A percentile compares a stretch with the other conserved stretches of the same genome.
phyloP scores from a whole-genome alignment of 2,329 filamentous ascomycete species.

The Aspergillus neotritici region DNA sequence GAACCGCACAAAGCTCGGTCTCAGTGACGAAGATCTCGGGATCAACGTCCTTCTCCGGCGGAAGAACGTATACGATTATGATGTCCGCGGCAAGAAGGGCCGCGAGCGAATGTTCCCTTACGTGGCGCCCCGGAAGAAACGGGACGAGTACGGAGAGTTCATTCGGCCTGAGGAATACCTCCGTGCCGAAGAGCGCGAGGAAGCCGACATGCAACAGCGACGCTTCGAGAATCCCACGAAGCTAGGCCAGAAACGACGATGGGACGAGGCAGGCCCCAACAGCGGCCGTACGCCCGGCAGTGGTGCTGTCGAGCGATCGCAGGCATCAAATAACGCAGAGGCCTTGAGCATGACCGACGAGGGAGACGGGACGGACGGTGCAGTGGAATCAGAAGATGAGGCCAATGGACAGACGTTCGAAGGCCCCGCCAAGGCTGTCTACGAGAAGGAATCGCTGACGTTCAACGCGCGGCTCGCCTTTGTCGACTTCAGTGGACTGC shows the following conservation, averaged over 20 bases:
- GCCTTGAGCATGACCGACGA: constrained; percentile 42
- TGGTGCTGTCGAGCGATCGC: constrained; percentile 25
- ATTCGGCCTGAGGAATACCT: constrained; percentile 93
- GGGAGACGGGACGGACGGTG: constrained; percentile 56
- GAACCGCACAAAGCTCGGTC: constrained; percentile 74
- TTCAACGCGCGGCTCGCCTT: constrained; percentile 74
- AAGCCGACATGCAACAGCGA: constrained; percentile 59
- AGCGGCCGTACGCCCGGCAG: constrained; percentile 38
- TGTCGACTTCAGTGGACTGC: constrained; percentile 85
- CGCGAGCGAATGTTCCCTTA: constrained; percentile 90
- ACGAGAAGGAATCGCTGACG: constrained; percentile 57
- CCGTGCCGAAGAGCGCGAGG: constrained; percentile 83
- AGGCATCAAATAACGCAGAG: constrained; percentile 45
- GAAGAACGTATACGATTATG: constrained; percentile 88
- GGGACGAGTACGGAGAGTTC: constrained; percentile 88
- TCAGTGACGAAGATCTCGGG: constrained; percentile 85
- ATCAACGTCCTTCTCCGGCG: constrained; percentile 84
- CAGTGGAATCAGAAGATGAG: constrained; percentile 52
- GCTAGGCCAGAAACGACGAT: constrained; percentile 88
- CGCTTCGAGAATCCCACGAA: constrained; percentile 53
- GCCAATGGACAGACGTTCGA: constrained; percentile 44
- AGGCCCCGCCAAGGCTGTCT: constrained; percentile 71
- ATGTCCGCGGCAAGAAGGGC: constrained; percentile 84
- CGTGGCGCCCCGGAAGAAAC: constrained; percentile 68
- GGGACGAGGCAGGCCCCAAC: constrained; percentile 63